Evolutionary conservation across 805 yeast species (phyloP), one percentile per base, ranked within the genome.

Genomic region (Clavispora fructus): DNA sequence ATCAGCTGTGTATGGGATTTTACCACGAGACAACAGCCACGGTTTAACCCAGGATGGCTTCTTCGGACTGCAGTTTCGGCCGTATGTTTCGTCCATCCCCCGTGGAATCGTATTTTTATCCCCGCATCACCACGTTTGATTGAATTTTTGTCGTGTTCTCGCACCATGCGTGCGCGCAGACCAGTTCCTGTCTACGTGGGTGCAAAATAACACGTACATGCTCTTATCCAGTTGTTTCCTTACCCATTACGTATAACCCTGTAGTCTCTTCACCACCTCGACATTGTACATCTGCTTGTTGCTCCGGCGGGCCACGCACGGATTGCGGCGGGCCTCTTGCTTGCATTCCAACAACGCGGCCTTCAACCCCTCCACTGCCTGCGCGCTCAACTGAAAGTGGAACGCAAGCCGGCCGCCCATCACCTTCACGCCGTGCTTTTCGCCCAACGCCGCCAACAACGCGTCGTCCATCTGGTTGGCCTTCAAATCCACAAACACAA

Each of bases 351-450:
- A 57, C 16, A 86, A 65, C 2, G 83, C 83, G 40, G 61, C 59
- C 57, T 83, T 84, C 41, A 63, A 42, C 27, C 45, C 53, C 39
- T 64, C 67, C 35, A 68, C 66, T 27, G 67, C 57, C 27, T 63
- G 64, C 14, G 60, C 50, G 32, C 64, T 58, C 31, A 61, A 47
- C 50, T 70, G 75, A 53, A 62, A 85, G 70, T 88, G 96, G 74
- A 90, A 84, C 1, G 95, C 88, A 40, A 91, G 66, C 59, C 97
- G 78, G 43, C 82, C 82, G 42, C 90, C 89, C 77, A 77, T 75
- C 33, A 85, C 65, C 55, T 77, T 82, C 46, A 91, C 74, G 41
- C 79, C 78, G 59, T 81, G 71, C 56, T 85, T 79, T 39, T 70
- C 62, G 48, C 84, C 88, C 48, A 75, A 66, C 53, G 75, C 73